Base-by-base conservation (phyloP, 2,329 filamentous ascomycete species). In the Xylogone sp. region DNA sequence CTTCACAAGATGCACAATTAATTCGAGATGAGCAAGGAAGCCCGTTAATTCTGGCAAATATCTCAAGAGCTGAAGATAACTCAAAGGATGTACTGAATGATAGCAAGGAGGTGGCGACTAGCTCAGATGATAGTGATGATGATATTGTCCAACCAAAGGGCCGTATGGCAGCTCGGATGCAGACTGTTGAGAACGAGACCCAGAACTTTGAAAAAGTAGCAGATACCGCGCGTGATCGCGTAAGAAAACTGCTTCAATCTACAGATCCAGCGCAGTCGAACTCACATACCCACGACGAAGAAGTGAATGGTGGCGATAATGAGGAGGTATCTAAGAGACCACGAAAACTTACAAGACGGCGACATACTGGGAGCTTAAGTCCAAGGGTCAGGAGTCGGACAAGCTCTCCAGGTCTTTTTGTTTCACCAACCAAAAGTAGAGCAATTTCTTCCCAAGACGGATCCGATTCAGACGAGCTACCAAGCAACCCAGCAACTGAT, bases 111-210 rank as follows among this genome's bases (percentile, higher is more conserved):
- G 53, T 54, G 21, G 60, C 62, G 42, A 61, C 66, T 0, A 72
- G 77, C 3, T 68, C 70, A 1, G 74, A 77, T n/a, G 75, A 77
- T n/a, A 72, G 77, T 29, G 73, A 77, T n/a, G 73, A 77, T 29
- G 73, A 74, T 12, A 70, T 78, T 45, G 68, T 77, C 2, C 72
- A 74, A 43, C 86, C 86, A 1, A 77, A 78, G 50, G 85, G 86
- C 21, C 78, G 80, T 48, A 73, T 89, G 58, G 85, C 85, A 12
- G 77, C 85, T 16, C 76, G 82, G 48, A 83, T 90, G 77, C 76
- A 79, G 55, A 76, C 65, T 42, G 59, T 55, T 19, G 42, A 53
- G 5, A 55, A 27, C 20, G 54, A 49, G 9, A 57, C 53, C 8
- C 60, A 59, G 12, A 51, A 55, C 10, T 56, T 58, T 18, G 46